Percentiles rank a stretch among this genome's conserved stretches.
Evolutionary conservation across 306 rosid genomes (phyloP).

Genomic region (Arachis stenosperma): DNA sequence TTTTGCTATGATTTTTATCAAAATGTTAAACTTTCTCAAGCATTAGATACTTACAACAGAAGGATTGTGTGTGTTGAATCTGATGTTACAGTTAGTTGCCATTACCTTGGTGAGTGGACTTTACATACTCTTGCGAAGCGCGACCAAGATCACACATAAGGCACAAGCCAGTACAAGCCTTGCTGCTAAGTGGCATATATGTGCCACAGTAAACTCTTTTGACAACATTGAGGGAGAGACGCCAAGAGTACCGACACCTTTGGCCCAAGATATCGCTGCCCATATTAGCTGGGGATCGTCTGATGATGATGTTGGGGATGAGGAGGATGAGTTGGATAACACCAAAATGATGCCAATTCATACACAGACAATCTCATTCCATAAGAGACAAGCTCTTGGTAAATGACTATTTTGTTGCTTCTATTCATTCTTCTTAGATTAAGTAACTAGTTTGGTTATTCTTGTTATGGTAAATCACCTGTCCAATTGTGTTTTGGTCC

Average conservation of each 20-base stretch:
- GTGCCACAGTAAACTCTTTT: slow-evolving; percentile 74
- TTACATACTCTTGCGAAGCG: slow-evolving; percentile 73
- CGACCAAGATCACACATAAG: slow-evolving; percentile 83
- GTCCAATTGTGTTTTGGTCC: slow-evolving; percentile 16
- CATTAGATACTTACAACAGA: slow-evolving; percentile 9
- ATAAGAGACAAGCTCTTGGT: slow-evolving; percentile 94
- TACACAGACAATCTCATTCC: slow-evolving; percentile 73
- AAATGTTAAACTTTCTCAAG: slow-evolving; percentile 18
- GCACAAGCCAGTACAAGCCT: slow-evolving; percentile 82
- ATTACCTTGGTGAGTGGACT: slow-evolving; percentile 79
- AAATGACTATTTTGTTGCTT: slow-evolving; percentile 24
- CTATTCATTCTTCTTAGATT: background rate
- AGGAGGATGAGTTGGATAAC: slow-evolving; percentile 76
- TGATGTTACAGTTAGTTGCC: slow-evolving; percentile 71
- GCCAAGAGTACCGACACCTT: slow-evolving; percentile 42
- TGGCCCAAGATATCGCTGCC: slow-evolving; percentile 42
- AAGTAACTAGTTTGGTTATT: no score
- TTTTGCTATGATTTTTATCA: background rate
- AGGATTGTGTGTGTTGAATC: slow-evolving; percentile 8
- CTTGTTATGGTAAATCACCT: background rate
- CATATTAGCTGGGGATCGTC: slow-evolving; percentile 52
- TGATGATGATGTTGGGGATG: slow-evolving; percentile 66
- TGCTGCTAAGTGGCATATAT: slow-evolving; percentile 88
- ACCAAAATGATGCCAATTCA: slow-evolving; percentile 65
- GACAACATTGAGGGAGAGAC: slow-evolving; percentile 66